A percentile compares a stretch with the other conserved stretches of the same genome.
Evolutionary conservation across 2,329 filamentous ascomycete genomes (phyloP).

Genomic region (Exophiala bonariae): DNA sequence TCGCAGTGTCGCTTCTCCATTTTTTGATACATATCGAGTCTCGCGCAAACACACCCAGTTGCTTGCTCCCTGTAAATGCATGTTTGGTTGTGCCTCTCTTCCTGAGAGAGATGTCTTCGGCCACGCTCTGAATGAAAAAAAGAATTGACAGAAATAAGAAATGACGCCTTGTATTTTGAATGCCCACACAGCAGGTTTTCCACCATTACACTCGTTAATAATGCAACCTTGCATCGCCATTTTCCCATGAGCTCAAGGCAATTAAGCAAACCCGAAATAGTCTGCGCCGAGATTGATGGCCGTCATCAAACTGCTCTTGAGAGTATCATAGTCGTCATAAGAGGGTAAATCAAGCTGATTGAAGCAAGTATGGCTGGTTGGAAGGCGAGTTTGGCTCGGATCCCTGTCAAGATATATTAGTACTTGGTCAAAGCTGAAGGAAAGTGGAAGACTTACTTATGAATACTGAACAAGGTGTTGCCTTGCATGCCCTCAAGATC

Average conservation of each 20-base stretch:
- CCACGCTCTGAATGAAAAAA: too few species aligned
- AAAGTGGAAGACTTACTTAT: slow-evolving; percentile 57
- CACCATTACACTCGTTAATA: too few species aligned
- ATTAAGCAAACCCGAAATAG: slow-evolving; percentile 60
- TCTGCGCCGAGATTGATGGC: slow-evolving; percentile 98
- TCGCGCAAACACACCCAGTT: too few species aligned
- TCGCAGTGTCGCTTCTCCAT: background rate
- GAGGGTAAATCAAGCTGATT: slow-evolving; percentile 98
- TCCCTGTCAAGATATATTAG: slow-evolving; percentile 19
- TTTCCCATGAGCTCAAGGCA: background rate
- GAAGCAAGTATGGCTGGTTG: slow-evolving; percentile 97
- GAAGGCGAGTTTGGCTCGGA: slow-evolving; percentile 75
- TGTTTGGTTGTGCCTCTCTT: background rate
- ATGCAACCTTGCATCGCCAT: background rate
- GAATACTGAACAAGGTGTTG: slow-evolving; percentile 96
- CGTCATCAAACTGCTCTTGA: slow-evolving; percentile 85
- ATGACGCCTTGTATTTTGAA: too few species aligned
- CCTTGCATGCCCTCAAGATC: slow-evolving; percentile 99
- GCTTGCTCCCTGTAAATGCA: too few species aligned
- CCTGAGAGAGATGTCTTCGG: background rate
- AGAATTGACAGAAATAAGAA: too few species aligned
- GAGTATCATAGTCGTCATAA: slow-evolving; percentile 91
- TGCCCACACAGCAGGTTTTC: too few species aligned
- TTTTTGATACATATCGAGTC: background rate
- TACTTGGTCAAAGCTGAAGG: background rate